Base-by-base conservation (phyloP, 805 yeast genomes). In the Metschnikowia koreensis region DNA sequence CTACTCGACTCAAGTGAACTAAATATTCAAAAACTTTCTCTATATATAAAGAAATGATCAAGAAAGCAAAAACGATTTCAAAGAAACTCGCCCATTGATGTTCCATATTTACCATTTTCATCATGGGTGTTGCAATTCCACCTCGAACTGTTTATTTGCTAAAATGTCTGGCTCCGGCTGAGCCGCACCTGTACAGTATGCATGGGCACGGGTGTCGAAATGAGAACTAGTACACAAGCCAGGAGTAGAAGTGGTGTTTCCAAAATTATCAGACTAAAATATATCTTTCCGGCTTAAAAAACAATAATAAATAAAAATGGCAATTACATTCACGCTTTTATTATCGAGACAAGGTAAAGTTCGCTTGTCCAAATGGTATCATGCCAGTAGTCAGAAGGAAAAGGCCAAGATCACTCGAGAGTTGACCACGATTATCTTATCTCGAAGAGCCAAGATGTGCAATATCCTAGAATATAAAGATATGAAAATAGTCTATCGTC, bases 321-420 rank as follows among this genome's bases (percentile, higher is more conserved):
- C 87, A 10, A 80, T 94, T 52, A 87, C 87, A 60, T 96, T 87
- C 67, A 63, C 93, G 48, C 77, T 96, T 45, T 73, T 94, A 47
- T 79, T 93, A 13, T 92, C 97, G 12, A 82, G 97, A 60, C 99
- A 94, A 67, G 99, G 99, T 29, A 94, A 93, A 69, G 91, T 91
- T 33, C 79, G 99, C 61, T 79, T 96, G 36, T 82, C 96, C 37
- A 92, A 92, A 73, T 94, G 99, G 99, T 94, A 90, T 67, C 80
- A 81, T 47, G 83, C 97, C 31, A 75, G 86, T 44, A 79, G 87
- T n/a, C 87, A 86, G 61, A 90, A 89, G 65, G 97, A 91, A 60
- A 91, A 92, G 71, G 76, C 85, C 47, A 87, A 88, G 69, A 83
- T 91, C 51, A 84, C 88, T 47, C 81, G 89, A 61, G 98, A 94